Conservation (phyloP, 1,139 yeast species). For the Candida pseudoviswanathii region DNA sequence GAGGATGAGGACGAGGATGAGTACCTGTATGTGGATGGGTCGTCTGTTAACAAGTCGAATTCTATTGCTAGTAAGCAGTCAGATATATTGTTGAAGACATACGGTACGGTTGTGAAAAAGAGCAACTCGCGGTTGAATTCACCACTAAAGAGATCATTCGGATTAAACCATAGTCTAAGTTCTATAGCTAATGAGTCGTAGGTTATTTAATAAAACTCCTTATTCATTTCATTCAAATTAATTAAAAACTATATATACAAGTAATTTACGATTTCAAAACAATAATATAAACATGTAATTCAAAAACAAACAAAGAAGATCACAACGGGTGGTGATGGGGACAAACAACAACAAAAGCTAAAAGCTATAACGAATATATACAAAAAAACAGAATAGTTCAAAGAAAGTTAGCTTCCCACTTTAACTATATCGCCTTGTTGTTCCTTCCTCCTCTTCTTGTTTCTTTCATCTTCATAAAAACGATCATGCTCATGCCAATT, state of each 20-base stretch:
- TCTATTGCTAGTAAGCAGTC: constrained; percentile 8
- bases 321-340: neutral
- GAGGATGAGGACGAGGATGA: constrained; percentile 3
- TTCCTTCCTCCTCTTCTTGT: neutral
- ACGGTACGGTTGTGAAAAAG: constrained; percentile 13
- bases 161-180: constrained; percentile 13
- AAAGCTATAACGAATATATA: constrained; percentile 8
- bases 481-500: neutral
- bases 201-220: neutral
- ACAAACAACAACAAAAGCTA: neutral
- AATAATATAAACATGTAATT: constrained; percentile 1
- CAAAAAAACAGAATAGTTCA: constrained; percentile 6
- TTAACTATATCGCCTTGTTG: neutral
- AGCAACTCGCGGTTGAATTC: constrained; percentile 1
- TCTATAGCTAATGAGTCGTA: constrained; percentile 4
- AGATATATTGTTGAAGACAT: constrained; percentile 10
- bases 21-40: neutral
- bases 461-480: neutral
- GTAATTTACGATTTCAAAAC: constrained; percentile 1
- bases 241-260: constrained; percentile 3
- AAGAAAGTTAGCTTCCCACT: neutral
- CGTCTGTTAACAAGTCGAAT: neutral
- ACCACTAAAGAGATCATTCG: constrained; percentile 12
- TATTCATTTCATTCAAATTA: neutral
- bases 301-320: neutral